Percentiles rank a stretch among this genome's conserved stretches.
Evolutionary conservation across 352 stramenopile genomes (phyloP).

Genomic region (Thraustochytrium sp.): DNA sequence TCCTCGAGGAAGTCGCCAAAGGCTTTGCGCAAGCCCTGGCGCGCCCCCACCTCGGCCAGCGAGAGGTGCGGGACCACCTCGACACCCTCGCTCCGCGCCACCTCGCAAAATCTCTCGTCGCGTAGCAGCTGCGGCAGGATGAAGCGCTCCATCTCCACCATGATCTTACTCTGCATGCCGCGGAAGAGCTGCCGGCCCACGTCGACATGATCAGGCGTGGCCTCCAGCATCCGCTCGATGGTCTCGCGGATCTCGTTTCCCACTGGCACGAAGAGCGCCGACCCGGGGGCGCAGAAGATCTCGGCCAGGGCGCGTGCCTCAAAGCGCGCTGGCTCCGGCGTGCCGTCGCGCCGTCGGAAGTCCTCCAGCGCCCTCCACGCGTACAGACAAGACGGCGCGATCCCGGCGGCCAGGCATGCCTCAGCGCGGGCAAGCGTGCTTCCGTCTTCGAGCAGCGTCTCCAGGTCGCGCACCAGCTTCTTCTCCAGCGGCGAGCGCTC

Average conservation of each 20-base stretch:
- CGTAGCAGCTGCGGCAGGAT: background rate
- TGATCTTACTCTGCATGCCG: slow-evolving; percentile 23
- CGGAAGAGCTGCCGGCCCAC: background rate
- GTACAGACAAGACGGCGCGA: background rate
- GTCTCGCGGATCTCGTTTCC: background rate
- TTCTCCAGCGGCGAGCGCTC: background rate
- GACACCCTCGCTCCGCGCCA: background rate
- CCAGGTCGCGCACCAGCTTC: background rate
- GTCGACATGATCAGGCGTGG: slow-evolving; percentile 21
- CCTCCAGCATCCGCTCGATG: background rate
- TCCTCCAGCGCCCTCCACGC: background rate
- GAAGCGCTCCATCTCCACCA: slow-evolving; percentile 36
- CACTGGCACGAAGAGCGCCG: background rate
- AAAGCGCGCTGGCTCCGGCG: background rate
- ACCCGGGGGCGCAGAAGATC: background rate
- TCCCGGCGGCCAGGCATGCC: background rate
- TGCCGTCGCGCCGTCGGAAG: background rate
- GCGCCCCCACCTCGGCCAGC: background rate
- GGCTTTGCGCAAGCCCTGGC: background rate
- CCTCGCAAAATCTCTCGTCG: background rate
- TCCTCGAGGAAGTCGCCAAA: background rate
- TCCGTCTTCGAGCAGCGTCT: background rate
- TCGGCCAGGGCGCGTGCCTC: background rate
- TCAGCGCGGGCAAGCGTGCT: background rate
- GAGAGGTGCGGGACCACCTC: background rate